Percentiles rank a stretch among this genome's conserved stretches.
Evolutionary conservation across 176 grass and related monocot species (phyloP).

Genomic region (Triticum monococcum): DNA sequence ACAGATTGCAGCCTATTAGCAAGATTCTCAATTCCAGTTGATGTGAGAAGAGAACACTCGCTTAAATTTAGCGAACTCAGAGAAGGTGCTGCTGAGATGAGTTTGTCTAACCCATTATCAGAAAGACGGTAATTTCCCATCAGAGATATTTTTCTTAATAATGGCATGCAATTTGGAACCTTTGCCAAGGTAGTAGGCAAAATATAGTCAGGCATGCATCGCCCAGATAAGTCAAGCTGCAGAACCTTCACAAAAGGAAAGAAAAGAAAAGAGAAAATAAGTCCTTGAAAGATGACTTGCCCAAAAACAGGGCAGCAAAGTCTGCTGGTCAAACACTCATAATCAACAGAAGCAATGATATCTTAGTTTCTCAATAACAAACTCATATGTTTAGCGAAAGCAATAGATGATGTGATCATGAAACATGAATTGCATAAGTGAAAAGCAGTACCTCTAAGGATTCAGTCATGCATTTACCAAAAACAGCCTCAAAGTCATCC

Average conservation of each 20-base stretch:
- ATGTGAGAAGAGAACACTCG: constrained; percentile 84
- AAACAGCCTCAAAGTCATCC: constrained; percentile 57
- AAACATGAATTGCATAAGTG: constrained; percentile 16
- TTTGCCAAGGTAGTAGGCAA: constrained; percentile 68
- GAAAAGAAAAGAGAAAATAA: background rate
- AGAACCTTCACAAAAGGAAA: constrained; percentile 54
- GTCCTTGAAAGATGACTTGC: background rate
- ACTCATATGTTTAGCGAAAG: background rate
- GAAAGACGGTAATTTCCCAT: constrained; percentile 90
- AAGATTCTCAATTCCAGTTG: constrained; percentile 62
- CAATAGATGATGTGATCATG: background rate
- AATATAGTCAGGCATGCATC: constrained; percentile 86
- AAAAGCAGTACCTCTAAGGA: constrained; percentile 56
- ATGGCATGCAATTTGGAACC: constrained; percentile 62
- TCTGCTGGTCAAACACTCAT: background rate
- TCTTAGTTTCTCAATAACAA: background rate
- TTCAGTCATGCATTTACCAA: constrained; percentile 51
- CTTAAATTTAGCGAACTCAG: constrained; percentile 72
- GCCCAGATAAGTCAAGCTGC: constrained; percentile 83
- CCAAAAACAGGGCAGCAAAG: constrained; percentile 5
- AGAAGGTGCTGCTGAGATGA: constrained; percentile 67
- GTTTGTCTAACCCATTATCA: constrained; percentile 67
- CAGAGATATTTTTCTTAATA: constrained; percentile 64
- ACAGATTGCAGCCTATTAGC: constrained; percentile 43
- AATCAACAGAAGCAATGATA: constrained; percentile 1